phyloP scores from a whole-genome alignment of 768 basidiomycete species.

The Trichaptum fuscoviolaceum region DNA sequence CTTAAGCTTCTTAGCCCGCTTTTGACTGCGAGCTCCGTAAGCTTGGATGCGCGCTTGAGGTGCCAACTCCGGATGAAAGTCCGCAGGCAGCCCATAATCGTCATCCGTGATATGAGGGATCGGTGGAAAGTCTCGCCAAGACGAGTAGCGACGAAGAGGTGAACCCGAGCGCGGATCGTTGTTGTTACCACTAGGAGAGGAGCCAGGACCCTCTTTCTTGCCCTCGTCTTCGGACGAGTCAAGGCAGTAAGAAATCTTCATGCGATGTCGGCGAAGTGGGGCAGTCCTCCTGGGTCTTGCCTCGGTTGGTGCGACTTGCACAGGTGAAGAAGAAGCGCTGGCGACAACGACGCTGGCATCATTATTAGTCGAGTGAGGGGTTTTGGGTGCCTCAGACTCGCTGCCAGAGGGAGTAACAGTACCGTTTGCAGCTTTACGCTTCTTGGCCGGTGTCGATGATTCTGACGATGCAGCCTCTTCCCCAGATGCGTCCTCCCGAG shows the following conservation, averaged over 20 bases:
- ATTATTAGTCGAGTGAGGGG: neutral
- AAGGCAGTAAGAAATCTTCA: neutral
- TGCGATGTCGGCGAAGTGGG: neutral
- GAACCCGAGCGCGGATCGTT: neutral
- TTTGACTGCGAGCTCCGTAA: too few species aligned
- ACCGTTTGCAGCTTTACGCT: neutral
- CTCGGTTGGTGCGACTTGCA: neutral
- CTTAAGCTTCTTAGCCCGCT: too few species aligned
- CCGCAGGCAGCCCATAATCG: neutral
- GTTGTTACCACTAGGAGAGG: neutral
- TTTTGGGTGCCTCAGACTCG: neutral
- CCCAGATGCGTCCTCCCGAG: neutral
- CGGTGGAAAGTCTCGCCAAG: neutral
- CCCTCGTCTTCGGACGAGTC: neutral
- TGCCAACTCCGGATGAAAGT: too few species aligned
- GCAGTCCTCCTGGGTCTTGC: neutral
- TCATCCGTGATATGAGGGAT: neutral
- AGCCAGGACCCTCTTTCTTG: neutral
- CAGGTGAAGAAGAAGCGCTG: neutral
- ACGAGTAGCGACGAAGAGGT: neutral
- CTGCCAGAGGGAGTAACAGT: neutral
- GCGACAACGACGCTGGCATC: neutral
- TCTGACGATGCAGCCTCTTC: neutral
- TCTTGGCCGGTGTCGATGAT: neutral
- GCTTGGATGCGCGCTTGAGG: too few species aligned